These are phyloP conservation scores for Backusella sp. DNA, from an alignment of 192 early-diverging fungal genomes.

Conservation along the genomic window DNA sequence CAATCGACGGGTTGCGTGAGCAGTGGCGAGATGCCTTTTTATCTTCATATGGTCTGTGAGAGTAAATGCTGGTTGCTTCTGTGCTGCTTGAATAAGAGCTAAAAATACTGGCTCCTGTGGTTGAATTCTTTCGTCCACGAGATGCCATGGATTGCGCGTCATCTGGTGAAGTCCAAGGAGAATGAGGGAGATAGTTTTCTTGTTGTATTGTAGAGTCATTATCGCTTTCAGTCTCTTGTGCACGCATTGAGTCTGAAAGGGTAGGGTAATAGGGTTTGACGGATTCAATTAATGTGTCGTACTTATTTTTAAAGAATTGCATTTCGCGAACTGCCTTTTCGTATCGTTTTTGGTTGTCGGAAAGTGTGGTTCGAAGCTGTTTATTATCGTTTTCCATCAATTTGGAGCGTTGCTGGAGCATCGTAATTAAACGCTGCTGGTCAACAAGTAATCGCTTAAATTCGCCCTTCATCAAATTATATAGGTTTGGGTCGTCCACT, in stretches of 20 bases:
- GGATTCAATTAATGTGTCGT: conserved; percentile 18
- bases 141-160: not conserved
- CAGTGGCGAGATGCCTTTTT: not conserved
- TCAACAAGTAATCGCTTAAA: conserved; percentile 14
- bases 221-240: not conserved
- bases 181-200: not conserved
- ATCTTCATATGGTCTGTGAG: not conserved
- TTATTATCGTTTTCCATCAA: conserved; percentile 16
- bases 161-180: not conserved
- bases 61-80: conserved; percentile 1
- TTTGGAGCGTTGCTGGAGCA: conserved; percentile 7
- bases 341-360: conserved; percentile 19
- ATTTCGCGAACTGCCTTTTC: conserved; percentile 36
- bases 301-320: conserved; percentile 35
- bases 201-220: not conserved
- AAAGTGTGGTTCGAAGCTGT: not conserved
- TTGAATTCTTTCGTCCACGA: conserved; percentile 5
- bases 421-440: conserved; percentile 18
- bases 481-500: not conserved
- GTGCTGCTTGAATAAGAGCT: conserved; percentile 1
- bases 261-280: not conserved
- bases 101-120: conserved; percentile 4
- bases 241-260: not conserved
- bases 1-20: not conserved
- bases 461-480: conserved; percentile 5